phyloP scores from a whole-genome alignment of 306 rosid genomes.

The Carpinus fangiana region DNA sequence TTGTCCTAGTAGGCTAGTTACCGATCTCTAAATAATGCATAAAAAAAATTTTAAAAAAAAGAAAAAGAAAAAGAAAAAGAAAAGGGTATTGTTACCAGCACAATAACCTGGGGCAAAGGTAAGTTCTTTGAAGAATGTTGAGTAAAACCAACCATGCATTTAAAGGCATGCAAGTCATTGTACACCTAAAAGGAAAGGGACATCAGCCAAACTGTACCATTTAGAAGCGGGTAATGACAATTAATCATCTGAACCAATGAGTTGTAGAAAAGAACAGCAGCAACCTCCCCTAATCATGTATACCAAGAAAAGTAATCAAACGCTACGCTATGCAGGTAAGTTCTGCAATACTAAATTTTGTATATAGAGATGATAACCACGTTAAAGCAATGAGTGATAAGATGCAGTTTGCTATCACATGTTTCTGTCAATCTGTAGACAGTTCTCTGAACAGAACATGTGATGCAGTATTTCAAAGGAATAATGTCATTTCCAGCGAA shows the following conservation, averaged over 20 bases:
- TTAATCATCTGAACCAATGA: background rate
- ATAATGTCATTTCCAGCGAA: background rate
- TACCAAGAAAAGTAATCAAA: background rate
- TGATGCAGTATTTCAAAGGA: background rate
- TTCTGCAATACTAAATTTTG: background rate
- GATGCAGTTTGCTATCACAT: background rate
- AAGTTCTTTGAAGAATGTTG: background rate
- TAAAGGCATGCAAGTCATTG: background rate
- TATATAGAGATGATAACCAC: background rate
- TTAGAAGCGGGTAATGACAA: background rate
- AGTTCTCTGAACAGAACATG: background rate
- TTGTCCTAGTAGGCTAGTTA: background rate
- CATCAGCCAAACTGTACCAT: background rate
- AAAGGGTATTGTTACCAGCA: background rate
- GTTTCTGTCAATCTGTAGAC: background rate
- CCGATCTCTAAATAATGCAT: background rate
- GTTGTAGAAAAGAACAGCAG: background rate
- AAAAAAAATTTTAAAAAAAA: background rate
- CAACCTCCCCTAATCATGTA: background rate
- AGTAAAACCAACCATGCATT: background rate
- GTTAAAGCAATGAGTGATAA: background rate
- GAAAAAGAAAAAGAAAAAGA: too few species aligned
- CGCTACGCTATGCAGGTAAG: background rate
- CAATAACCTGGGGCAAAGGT: background rate
- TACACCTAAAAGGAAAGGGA: background rate